These are phyloP conservation scores for Fistulifera solaris DNA, from an alignment of 108 stramenopile species.

Conservation along the genomic window DNA sequence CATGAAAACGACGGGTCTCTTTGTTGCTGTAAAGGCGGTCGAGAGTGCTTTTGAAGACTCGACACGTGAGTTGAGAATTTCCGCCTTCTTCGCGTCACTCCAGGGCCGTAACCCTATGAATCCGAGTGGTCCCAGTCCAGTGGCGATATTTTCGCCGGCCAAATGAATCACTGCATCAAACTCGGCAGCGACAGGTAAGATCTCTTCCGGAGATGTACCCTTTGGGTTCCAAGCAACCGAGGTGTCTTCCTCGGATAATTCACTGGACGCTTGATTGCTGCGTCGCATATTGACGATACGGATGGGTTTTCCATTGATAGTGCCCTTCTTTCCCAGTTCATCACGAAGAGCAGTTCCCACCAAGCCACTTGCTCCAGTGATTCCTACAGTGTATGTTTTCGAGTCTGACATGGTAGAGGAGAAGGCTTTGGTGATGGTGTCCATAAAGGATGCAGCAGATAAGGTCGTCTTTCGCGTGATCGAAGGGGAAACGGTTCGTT, in stretches of 20 bases:
- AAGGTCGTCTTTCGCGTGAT: background rate
- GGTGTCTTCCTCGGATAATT: constrained; percentile 8
- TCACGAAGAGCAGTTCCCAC: constrained; percentile 40
- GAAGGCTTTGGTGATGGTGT: background rate
- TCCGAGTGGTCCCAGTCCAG: constrained; percentile 36
- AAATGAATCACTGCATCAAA: constrained; percentile 44
- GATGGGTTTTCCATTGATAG: constrained; percentile 41
- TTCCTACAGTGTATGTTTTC: constrained; percentile 39
- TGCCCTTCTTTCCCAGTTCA: constrained; percentile 19
- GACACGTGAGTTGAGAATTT: constrained; percentile 35
- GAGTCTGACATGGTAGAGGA: constrained; percentile 1
- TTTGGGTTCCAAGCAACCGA: constrained; percentile 35
- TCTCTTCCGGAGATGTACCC: constrained; percentile 7
- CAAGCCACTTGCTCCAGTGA: constrained; percentile 40
- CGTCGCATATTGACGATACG: constrained; percentile 22
- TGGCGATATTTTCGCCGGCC: constrained; percentile 41
- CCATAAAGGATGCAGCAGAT: background rate
- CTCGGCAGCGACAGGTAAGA: constrained; percentile 15
- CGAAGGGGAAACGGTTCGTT: too few relatives aligned
- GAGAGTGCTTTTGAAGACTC: constrained; percentile 28
- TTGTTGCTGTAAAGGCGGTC: constrained; percentile 14
- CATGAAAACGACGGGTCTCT: constrained; percentile 17
- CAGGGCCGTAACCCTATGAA: constrained; percentile 41
- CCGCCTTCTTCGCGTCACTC: constrained; percentile 39
- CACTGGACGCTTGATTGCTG: constrained; percentile 7